phyloP scores from a whole-genome alignment of 495 filamentous ascomycete genomes.

The Aspergillus saccharolyticus region DNA sequence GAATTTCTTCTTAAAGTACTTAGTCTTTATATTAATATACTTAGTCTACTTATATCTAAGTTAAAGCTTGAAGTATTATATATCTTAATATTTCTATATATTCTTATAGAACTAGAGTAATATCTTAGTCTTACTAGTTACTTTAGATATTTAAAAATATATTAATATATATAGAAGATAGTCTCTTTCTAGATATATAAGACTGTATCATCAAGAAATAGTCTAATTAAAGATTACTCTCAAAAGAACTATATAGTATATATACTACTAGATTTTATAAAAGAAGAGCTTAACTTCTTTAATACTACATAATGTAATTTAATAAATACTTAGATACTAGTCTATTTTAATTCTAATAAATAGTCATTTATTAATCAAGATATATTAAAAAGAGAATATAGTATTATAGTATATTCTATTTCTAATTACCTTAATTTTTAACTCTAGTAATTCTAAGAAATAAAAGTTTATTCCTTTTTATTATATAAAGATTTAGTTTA shows the following conservation, averaged over 20 bases:
- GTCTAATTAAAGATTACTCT: background rate
- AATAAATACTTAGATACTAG: no score
- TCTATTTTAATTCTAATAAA: no score
- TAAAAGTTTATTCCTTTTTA: background rate
- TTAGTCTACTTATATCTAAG: background rate
- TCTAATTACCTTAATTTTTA: background rate
- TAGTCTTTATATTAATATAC: background rate
- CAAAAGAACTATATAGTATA: no score
- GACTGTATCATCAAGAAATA: background rate
- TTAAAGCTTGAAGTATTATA: background rate
- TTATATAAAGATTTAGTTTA: background rate
- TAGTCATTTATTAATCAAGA: no score
- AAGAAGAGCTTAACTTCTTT: slow-evolving; percentile 5
- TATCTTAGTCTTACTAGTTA: background rate
- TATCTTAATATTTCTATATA: background rate
- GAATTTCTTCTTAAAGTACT: background rate
- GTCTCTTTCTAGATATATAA: background rate
- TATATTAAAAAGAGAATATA: no score
- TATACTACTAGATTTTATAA: slow-evolving; percentile 2
- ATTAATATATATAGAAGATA: background rate
- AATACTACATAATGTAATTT: background rate
- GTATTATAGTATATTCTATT: no score
- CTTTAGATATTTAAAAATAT: background rate
- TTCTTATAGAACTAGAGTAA: background rate
- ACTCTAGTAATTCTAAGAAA: background rate